Conservation (phyloP, 2,329 filamentous ascomycete species). For the Phyllosticta ampelicida region DNA sequence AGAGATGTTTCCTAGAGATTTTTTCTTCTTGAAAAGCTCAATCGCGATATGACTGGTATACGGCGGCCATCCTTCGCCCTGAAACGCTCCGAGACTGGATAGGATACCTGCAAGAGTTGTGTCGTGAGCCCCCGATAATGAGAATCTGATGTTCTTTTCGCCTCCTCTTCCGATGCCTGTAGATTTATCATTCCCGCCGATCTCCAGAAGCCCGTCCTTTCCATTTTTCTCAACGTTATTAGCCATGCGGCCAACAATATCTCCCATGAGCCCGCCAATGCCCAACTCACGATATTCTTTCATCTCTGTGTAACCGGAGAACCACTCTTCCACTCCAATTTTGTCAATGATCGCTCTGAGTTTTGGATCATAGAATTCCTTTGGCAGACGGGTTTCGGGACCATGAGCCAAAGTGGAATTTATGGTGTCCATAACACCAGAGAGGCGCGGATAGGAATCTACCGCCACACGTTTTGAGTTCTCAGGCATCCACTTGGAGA, state of each 20-base stretch:
- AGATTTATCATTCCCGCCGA: slow-evolving; percentile 24
- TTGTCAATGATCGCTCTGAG: slow-evolving; percentile 57
- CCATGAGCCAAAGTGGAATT: slow-evolving; percentile 84
- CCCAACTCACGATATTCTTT: slow-evolving; percentile 80
- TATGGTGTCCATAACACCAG: slow-evolving; percentile 87
- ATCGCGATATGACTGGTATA: slow-evolving; percentile 88
- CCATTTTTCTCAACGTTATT: slow-evolving; percentile 26
- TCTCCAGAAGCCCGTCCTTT: slow-evolving; percentile 29
- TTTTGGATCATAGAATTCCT: slow-evolving; percentile 76
- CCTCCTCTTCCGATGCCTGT: slow-evolving; percentile 34
- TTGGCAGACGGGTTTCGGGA: slow-evolving; percentile 63
- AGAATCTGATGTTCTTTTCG: slow-evolving; percentile 54
- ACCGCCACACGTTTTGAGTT: slow-evolving; percentile 58
- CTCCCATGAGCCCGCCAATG: slow-evolving; percentile 75
- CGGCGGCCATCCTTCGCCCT: slow-evolving; percentile 69
- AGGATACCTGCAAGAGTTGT: slow-evolving; percentile 79
- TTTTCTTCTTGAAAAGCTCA: slow-evolving; percentile 64
- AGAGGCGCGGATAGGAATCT: slow-evolving; percentile 72
- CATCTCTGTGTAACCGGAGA: slow-evolving; percentile 71
- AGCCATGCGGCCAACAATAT: slow-evolving; percentile 52
- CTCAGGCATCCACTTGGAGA: slow-evolving; percentile 78
- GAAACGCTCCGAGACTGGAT: slow-evolving; percentile 67
- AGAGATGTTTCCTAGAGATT: slow-evolving; percentile 16
- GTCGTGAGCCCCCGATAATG: slow-evolving; percentile 80
- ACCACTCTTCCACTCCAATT: slow-evolving; percentile 88